phyloP scores from a whole-genome alignment of 1,139 yeast genomes.

The Diutina pseudorugosa region DNA sequence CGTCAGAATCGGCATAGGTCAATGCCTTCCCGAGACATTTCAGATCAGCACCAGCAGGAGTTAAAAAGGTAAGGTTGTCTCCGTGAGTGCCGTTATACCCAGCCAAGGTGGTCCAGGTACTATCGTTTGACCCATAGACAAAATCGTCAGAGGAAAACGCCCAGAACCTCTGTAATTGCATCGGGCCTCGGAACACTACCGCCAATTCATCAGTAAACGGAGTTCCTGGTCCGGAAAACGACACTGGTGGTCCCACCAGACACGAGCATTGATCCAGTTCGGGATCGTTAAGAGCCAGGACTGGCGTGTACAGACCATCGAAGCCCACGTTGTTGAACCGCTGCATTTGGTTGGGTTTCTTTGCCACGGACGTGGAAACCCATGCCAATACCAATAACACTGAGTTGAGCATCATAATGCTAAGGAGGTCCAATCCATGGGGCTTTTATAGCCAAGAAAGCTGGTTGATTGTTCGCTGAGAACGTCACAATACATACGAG shows the following conservation, averaged over 20 bases:
- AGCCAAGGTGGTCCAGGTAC: not conserved
- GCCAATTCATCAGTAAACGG: conserved; percentile 86
- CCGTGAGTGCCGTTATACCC: conserved; percentile 14
- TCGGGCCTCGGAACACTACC: conserved; percentile 91
- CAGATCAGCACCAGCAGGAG: conserved; percentile 69
- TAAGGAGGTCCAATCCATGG: too few species aligned
- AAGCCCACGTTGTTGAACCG: conserved; percentile 47
- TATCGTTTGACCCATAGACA: not conserved
- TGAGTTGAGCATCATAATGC: too few species aligned
- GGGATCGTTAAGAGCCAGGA: conserved; percentile 39
- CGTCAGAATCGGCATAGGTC: conserved; percentile 68
- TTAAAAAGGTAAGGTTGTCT: conserved; percentile 69
- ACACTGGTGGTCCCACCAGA: conserved; percentile 27
- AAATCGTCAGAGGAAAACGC: conserved; percentile 32
- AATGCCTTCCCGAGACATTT: conserved; percentile 79
- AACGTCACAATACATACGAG: too few species aligned
- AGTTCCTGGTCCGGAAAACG: conserved; percentile 57
- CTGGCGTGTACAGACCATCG: conserved; percentile 66
- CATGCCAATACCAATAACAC: not conserved
- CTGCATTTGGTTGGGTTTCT: not conserved
- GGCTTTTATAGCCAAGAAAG: too few species aligned
- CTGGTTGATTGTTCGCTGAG: too few species aligned
- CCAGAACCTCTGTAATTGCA: conserved; percentile 68
- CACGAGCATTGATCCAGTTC: conserved; percentile 32
- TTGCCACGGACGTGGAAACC: not conserved